A percentile compares a stretch with the other conserved stretches of the same genome.
Evolutionary conservation across 108 stramenopile species (phyloP).

Genomic region (Cyclostephanos invisitatus): DNA sequence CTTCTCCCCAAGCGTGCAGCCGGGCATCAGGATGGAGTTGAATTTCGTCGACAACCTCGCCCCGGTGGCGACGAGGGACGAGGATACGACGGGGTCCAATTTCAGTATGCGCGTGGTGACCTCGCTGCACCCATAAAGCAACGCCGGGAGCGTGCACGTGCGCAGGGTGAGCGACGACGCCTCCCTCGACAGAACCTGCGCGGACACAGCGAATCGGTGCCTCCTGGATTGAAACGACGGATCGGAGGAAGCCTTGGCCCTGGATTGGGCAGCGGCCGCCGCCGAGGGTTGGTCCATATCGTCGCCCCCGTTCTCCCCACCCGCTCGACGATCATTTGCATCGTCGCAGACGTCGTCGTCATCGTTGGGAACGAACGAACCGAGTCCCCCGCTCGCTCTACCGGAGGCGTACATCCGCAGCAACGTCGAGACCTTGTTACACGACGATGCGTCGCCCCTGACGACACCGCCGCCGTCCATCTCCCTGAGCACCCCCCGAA

Average conservation of each 20-base stretch:
- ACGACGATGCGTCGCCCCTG: too few species aligned
- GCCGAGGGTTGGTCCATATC: not conserved
- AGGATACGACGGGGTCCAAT: constrained; percentile 15
- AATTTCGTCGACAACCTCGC: constrained; percentile 63
- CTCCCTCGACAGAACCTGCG: constrained; percentile 55
- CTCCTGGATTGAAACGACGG: constrained; percentile 31
- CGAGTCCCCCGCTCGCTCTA: constrained; percentile 2
- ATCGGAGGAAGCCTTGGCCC: not conserved
- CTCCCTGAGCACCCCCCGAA: constrained; percentile 19
- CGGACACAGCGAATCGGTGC: constrained; percentile 58
- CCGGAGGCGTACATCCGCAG: too few species aligned
- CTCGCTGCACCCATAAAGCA: constrained; percentile 76
- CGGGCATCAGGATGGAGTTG: constrained; percentile 62
- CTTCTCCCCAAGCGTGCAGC: constrained; percentile 63
- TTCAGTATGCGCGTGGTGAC: constrained; percentile 50
- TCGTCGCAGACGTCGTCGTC: constrained; percentile 35
- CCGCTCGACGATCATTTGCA: not conserved
- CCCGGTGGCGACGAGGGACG: constrained; percentile 24
- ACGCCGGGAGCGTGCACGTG: constrained; percentile 63
- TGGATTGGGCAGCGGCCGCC: constrained; percentile 9
- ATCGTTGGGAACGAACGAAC: constrained; percentile 20
- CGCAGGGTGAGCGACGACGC: constrained; percentile 59
- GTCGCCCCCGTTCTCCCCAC: not conserved
- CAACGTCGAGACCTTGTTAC: too few species aligned
- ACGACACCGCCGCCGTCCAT: constrained; percentile 17